Base-by-base conservation (phyloP, 352 stramenopile genomes). In the Phytophthora vignae region DNA sequence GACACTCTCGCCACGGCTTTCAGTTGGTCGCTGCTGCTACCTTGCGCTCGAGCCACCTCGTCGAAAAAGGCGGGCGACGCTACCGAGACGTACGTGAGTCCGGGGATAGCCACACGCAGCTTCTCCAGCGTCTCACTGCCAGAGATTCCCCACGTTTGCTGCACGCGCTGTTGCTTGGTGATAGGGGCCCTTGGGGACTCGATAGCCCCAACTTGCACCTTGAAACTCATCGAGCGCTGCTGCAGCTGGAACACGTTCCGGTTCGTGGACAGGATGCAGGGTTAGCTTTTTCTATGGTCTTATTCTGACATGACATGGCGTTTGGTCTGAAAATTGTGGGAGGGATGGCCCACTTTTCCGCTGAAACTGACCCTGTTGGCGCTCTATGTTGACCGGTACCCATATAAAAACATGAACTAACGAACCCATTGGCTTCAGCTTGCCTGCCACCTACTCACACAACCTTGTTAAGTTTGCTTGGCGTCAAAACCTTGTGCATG, bases 11-110 rank as follows among this genome's bases (percentile, higher is more conserved):
- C 67, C 6, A 79, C 61, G 12, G 62, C 67, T 11, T 69, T 59
- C 3, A 78, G 71, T 22, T 67, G 42, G 10, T 79, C 68, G 22
- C 27, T 46, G 21, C 56, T 59, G n/a, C 22, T 48, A 11, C 56
- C 57, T 71, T 64, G 62, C 52, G 44, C 52, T 42, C 67, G 33
- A 19, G 50, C 60, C 40, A 75, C 53, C 17, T 79, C 54, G 50
- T 73, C 58, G 38, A 79, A 76, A 61, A 76, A 68, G 11, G 74
- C 31, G 31, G 67, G 57, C 9, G 69, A 27, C 11, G 77, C 79
- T 21, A 81, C 67, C 14, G 80, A 80, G 25, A 87, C 52, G 55
- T 81, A 84, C 19, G 80, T 74, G 49, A 75, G 64, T 5, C 79
- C 79, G 25, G 78, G 69, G 3, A 61, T 64, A 40, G 69, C 65